Conservation (phyloP, 1,284 basidiomycete genomes). For the Hemileia vastatrix region DNA sequence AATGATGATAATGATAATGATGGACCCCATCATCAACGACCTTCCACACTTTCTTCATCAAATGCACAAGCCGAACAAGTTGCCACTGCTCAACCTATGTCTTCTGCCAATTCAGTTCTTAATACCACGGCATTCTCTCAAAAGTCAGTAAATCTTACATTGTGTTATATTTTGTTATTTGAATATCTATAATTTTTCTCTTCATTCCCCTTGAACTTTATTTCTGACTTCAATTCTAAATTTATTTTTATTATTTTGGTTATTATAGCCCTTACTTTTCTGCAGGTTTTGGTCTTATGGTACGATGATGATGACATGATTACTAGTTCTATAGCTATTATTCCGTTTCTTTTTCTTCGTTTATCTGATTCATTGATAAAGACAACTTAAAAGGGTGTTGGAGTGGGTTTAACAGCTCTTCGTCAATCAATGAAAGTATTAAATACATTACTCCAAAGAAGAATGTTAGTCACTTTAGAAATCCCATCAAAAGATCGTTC, state of each 20-base stretch:
- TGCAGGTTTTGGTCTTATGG: constrained; percentile 92
- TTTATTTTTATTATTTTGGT: background rate
- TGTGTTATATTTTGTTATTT: background rate
- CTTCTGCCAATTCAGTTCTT: too few relatives aligned
- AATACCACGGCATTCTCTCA: background rate
- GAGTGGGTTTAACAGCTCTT: constrained; percentile 65
- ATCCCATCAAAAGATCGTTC: constrained; percentile 90
- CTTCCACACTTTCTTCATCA: background rate
- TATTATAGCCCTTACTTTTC: constrained; percentile 75
- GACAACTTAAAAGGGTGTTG: constrained; percentile 57
- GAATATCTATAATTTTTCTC: background rate
- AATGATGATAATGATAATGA: too few relatives aligned
- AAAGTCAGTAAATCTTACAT: background rate
- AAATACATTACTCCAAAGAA: constrained; percentile 66
- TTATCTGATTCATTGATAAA: rapidly evolving
- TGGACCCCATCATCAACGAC: too few relatives aligned
- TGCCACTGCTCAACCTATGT: too few relatives aligned
- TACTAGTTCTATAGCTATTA: background rate
- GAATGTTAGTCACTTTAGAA: constrained; percentile 88
- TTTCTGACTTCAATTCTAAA: background rate
- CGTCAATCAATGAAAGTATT: constrained; percentile 63
- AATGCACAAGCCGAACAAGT: background rate
- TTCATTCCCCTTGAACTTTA: too few relatives aligned
- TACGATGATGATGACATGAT: constrained; percentile 43
- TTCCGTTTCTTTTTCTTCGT: background rate